phyloP scores from a whole-genome alignment of 2,329 filamentous ascomycete genomes.

The Neocatenulostroma microsporum region DNA sequence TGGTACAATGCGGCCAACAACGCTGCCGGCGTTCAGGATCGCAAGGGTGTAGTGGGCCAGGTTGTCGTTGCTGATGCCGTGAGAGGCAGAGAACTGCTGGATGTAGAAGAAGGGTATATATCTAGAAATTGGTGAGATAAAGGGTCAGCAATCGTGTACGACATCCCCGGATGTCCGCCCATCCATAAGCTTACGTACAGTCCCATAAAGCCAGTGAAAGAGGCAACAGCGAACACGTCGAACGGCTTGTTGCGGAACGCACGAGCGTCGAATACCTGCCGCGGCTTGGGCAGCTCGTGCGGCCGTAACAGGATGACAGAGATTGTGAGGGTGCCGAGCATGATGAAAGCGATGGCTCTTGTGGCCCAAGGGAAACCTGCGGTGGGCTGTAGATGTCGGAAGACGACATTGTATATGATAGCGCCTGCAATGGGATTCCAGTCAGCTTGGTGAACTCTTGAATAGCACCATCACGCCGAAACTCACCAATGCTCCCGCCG shows the following conservation, averaged over 20 bases:
- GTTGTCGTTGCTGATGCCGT: conserved; percentile 43
- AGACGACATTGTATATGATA: conserved; percentile 45
- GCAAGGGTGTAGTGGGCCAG: conserved; percentile 59
- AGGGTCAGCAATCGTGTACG: no score
- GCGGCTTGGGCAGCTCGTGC: conserved; percentile 34
- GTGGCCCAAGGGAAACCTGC: conserved; percentile 50
- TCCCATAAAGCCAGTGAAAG: conserved; percentile 39
- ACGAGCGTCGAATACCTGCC: conserved; percentile 35
- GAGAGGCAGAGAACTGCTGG: conserved; percentile 50
- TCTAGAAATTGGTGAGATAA: no score
- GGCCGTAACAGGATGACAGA: conserved; percentile 17
- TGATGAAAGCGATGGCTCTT: conserved; percentile 43
- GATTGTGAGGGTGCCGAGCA: conserved; percentile 26
- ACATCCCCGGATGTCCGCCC: no score
- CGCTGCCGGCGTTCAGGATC: conserved; percentile 55
- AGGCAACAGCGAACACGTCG: conserved; percentile 38
- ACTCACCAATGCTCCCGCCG: conserved; percentile 51
- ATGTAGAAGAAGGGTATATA: conserved; percentile 54
- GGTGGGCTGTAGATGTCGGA: conserved; percentile 37
- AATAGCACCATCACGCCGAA: no score
- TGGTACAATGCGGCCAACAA: conserved; percentile 49
- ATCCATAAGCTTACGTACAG: no score
- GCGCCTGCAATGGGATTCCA: no score
- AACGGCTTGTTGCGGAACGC: conserved; percentile 42
- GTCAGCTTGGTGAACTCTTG: no score